Conservation (phyloP, 495 filamentous ascomycete genomes). For the Lindgomyces ingoldianus region DNA sequence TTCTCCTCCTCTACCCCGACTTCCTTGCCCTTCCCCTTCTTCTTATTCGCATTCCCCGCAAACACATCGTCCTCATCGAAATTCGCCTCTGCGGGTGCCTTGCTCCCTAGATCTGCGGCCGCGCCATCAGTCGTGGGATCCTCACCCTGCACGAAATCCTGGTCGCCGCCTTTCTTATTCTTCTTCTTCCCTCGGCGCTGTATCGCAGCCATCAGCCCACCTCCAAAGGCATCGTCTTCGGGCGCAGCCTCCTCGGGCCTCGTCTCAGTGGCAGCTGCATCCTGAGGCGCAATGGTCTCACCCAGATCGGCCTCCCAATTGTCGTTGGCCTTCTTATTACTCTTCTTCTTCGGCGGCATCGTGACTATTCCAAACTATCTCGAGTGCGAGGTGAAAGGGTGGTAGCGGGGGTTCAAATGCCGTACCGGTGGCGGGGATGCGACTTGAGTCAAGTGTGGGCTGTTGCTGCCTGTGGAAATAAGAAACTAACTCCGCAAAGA, state of each 20-base stretch:
- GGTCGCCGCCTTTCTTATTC: constrained; percentile 79
- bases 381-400: neutral
- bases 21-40: constrained; percentile 53
- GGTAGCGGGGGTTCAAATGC: neutral
- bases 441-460: neutral
- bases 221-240: constrained; percentile 56
- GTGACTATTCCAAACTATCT: neutral
- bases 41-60: constrained; percentile 66
- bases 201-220: constrained; percentile 81
- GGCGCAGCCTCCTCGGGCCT: constrained; percentile 49
- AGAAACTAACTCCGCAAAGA: neutral
- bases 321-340: constrained; percentile 75
- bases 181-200: constrained; percentile 90
- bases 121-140: constrained; percentile 53
- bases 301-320: constrained; percentile 98
- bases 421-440: constrained; percentile 6
- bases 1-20: constrained; percentile 47
- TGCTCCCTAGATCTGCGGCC: constrained; percentile 55
- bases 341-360: constrained; percentile 95
- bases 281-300: constrained; percentile 56
- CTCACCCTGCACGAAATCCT: constrained; percentile 76
- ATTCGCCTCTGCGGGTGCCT: constrained; percentile 80
- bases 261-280: constrained; percentile 52
- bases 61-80: constrained; percentile 78
- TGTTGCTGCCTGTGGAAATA: neutral